Percentiles rank a stretch among this genome's conserved stretches.
phyloP scores from a whole-genome alignment of 345 rosid genomes.

The Ceriops tagal region DNA sequence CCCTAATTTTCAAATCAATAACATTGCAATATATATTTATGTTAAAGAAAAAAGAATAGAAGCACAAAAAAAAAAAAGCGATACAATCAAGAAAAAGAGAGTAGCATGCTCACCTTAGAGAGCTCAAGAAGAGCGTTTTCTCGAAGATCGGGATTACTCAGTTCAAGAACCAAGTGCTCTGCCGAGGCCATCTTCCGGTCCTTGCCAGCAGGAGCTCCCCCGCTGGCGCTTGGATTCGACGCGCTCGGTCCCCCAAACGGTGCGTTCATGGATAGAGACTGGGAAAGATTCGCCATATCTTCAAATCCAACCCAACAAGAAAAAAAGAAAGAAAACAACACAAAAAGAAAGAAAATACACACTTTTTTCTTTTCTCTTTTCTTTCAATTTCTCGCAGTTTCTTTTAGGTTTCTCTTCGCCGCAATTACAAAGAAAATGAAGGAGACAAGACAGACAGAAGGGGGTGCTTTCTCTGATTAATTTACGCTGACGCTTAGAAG shows the following conservation, averaged over 20 bases:
- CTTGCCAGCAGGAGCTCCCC: slow-evolving; percentile 56
- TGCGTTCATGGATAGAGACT: slow-evolving; percentile 58
- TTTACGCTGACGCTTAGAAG: too few species aligned
- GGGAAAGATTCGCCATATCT: slow-evolving; percentile 66
- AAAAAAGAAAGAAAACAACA: too few species aligned
- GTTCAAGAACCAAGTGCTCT: slow-evolving; percentile 87
- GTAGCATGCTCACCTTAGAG: slow-evolving; percentile 46
- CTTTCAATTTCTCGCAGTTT: too few species aligned
- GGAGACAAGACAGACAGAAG: too few species aligned
- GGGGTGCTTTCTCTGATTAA: too few species aligned
- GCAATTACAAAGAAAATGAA: too few species aligned
- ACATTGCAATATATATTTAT: not conserved
- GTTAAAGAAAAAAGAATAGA: not conserved
- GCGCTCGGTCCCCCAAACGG: slow-evolving; percentile 57
- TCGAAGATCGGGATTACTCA: slow-evolving; percentile 87
- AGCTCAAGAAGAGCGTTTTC: slow-evolving; percentile 79
- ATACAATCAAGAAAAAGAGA: not conserved
- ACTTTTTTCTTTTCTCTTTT: too few species aligned
- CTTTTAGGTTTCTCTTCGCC: too few species aligned
- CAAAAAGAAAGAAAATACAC: too few species aligned
- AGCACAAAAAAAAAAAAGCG: slow-evolving; percentile 3
- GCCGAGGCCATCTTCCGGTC: slow-evolving; percentile 91
- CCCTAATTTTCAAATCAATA: not conserved
- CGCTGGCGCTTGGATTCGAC: slow-evolving; percentile 25
- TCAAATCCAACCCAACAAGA: too few species aligned